Percentiles rank a stretch among this genome's conserved stretches.
Evolutionary conservation across 306 rosid genomes (phyloP).

Genomic region (Dryas octopetala): DNA sequence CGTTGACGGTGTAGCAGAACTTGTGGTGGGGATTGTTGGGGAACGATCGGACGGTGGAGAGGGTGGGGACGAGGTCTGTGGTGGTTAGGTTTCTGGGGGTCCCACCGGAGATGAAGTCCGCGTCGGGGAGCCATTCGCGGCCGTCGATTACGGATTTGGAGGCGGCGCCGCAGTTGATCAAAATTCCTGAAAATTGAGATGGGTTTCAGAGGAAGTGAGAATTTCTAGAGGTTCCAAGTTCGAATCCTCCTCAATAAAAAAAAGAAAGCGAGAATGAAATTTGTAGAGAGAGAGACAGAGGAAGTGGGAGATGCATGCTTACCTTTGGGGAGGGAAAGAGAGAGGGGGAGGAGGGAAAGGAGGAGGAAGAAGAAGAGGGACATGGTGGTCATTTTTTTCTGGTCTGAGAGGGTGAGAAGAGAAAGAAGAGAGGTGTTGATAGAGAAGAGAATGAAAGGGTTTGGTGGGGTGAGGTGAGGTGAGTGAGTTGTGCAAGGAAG

Average conservation of each 20-base stretch:
- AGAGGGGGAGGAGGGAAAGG: constrained; percentile 36
- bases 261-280: not conserved
- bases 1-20: constrained; percentile 60
- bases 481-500: constrained; percentile 34
- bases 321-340: constrained; percentile 53
- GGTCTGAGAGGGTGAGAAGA: too few relatives aligned
- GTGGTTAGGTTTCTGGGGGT: constrained; percentile 38
- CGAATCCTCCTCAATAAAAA: too few relatives aligned
- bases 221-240: too few relatives aligned
- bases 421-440: not conserved
- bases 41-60: constrained; percentile 71
- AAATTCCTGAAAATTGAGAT: constrained; percentile 22
- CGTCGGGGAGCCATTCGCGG: constrained; percentile 62
- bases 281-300: too few relatives aligned
- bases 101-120: constrained; percentile 44
- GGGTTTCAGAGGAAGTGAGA: too few relatives aligned
- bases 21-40: constrained; percentile 43
- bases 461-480: constrained; percentile 8
- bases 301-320: not conserved
- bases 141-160: constrained; percentile 29
- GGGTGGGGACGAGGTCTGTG: constrained; percentile 29
- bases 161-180: constrained; percentile 62
- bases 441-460: not conserved
- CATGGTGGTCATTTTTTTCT: constrained; percentile 29
- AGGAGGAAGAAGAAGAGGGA: constrained; percentile 22